phyloP scores from a whole-genome alignment of 192 early-diverging fungal genomes.

The Umbelopsis sp. region DNA sequence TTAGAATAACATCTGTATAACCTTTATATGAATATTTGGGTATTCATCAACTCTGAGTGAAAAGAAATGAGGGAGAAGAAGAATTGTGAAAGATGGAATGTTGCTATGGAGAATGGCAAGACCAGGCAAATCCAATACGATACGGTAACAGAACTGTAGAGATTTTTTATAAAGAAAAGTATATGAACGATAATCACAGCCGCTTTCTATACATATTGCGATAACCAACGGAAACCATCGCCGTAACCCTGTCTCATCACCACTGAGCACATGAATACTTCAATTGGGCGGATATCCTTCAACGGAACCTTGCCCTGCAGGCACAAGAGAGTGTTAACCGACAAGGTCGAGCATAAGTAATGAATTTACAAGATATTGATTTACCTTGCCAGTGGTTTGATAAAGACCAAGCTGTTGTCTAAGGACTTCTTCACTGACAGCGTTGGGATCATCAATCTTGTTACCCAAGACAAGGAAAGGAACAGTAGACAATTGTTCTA shows the following conservation, averaged over 20 bases:
- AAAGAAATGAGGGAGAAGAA: background rate
- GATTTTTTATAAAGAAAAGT: constrained; percentile 1
- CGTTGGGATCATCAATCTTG: constrained; percentile 96
- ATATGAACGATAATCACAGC: background rate
- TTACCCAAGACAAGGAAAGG: constrained; percentile 98
- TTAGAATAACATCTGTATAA: no score
- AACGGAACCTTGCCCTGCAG: constrained; percentile 85
- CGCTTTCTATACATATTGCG: constrained; percentile 75
- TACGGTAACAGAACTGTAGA: background rate
- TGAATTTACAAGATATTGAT: background rate
- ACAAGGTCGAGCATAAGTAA: background rate
- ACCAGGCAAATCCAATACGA: background rate
- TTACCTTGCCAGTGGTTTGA: constrained; percentile 95
- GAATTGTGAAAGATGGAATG: background rate
- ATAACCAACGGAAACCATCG: constrained; percentile 93
- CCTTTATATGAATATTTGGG: background rate
- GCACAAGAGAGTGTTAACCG: background rate
- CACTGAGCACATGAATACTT: constrained; percentile 99
- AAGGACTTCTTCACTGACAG: constrained; percentile 92
- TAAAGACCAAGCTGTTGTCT: constrained; percentile 85
- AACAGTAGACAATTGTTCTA: constrained; percentile 89
- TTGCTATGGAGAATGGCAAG: background rate
- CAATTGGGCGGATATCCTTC: constrained; percentile 94
- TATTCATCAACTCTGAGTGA: background rate
- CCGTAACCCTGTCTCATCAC: constrained; percentile 99